Percentiles rank a stretch among this genome's conserved stretches.
Evolutionary conservation across 768 basidiomycete genomes (phyloP).

Genomic region (Kwoniella heveanensis): DNA sequence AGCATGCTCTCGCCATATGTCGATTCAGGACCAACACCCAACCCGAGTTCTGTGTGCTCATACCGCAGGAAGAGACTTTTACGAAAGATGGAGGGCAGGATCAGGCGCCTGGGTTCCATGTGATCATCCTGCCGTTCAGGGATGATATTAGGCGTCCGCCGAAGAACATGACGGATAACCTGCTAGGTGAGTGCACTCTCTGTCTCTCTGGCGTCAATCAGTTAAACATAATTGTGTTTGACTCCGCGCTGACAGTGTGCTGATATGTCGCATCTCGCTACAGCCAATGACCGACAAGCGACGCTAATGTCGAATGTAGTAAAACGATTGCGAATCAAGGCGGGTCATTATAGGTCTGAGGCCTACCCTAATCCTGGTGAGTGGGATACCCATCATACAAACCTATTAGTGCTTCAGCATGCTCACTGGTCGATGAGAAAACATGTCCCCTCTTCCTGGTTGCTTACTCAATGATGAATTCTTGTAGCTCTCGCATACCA

Average conservation of each 20-base stretch:
- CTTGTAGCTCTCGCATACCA: conserved; percentile 75
- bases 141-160: conserved; percentile 88
- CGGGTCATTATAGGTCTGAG: conserved; percentile 74
- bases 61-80: conserved; percentile 74
- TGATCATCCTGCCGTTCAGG: conserved; percentile 89
- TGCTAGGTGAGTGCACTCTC: conserved; percentile 65
- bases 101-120: conserved; percentile 86
- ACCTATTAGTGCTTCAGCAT: too few species aligned
- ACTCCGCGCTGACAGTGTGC: too few species aligned
- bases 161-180: conserved; percentile 62
- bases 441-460: too few species aligned
- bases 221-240: too few species aligned
- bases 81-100: conserved; percentile 68
- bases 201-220: too few species aligned
- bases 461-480: neutral
- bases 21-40: conserved; percentile 70
- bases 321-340: conserved; percentile 74
- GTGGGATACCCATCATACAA: too few species aligned
- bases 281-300: conserved; percentile 71
- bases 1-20: conserved; percentile 75
- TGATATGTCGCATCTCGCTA: conserved; percentile 3
- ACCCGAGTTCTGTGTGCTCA: conserved; percentile 77
- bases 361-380: conserved; percentile 70
- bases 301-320: conserved; percentile 73
- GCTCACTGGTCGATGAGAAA: too few species aligned